These are phyloP conservation scores for Perkinsus marinus DNA, from an alignment of 169 alveolate genomes.

Conservation along the genomic window DNA sequence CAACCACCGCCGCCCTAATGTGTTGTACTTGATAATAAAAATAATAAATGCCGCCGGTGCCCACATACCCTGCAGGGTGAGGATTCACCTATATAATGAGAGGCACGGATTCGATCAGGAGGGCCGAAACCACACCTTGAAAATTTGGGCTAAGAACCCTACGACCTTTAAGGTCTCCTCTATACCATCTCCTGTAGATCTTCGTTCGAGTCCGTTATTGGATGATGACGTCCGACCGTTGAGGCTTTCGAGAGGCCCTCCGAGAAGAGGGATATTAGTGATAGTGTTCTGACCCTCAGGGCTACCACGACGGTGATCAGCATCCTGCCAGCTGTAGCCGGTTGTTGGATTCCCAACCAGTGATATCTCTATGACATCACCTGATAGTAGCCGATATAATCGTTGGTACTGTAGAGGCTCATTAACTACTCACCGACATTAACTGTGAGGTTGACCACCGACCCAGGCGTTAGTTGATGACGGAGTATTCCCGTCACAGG, in stretches of 20 bases:
- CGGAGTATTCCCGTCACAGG: not conserved
- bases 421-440: not conserved
- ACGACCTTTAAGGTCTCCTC: not conserved
- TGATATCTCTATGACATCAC: not conserved
- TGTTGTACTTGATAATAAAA: not conserved
- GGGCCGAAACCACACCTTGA: not conserved
- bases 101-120: not conserved
- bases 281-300: not conserved
- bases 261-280: not conserved
- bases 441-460: not conserved
- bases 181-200: not conserved
- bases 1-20: not conserved
- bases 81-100: not conserved
- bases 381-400: not conserved
- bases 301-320: not conserved
- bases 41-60: not conserved
- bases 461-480: not conserved
- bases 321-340: not conserved
- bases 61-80: not conserved
- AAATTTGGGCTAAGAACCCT: not conserved
- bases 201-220: not conserved
- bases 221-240: not conserved
- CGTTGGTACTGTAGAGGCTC: not conserved
- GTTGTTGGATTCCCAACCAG: not conserved
- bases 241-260: not conserved